Percentiles rank a stretch among this genome's conserved stretches.
phyloP scores from a whole-genome alignment of 2,329 filamentous ascomycete genomes.

The Curvularia sp. region DNA sequence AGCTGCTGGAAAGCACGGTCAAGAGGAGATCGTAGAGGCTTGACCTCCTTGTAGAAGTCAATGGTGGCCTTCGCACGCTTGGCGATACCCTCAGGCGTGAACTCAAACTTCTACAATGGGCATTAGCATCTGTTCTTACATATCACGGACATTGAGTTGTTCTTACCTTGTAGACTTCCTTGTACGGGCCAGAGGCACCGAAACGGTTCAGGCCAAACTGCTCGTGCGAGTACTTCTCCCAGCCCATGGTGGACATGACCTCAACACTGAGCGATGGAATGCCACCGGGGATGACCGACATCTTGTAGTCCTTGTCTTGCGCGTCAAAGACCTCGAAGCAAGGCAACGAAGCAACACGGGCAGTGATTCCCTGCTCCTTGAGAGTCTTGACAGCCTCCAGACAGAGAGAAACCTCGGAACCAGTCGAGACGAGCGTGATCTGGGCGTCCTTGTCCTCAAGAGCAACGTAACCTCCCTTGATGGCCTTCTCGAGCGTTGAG shows the following conservation, averaged over 20 bases:
- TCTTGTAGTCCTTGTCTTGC: slow-evolving; percentile 92
- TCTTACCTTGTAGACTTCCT: slow-evolving; percentile 88
- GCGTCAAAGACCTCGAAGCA: slow-evolving; percentile 97
- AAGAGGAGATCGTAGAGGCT: slow-evolving; percentile 85
- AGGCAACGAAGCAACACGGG: slow-evolving; percentile 92
- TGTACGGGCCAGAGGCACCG: slow-evolving; percentile 95
- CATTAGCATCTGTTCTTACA: slow-evolving; percentile 45
- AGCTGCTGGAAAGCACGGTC: slow-evolving; percentile 98
- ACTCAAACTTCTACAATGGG: slow-evolving; percentile 90
- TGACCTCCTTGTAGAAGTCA: slow-evolving; percentile 97
- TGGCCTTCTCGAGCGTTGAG: slow-evolving; percentile 85
- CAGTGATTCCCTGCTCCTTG: slow-evolving; percentile 83
- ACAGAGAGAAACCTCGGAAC: slow-evolving; percentile 93
- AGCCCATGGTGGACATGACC: slow-evolving; percentile 96
- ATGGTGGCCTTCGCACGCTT: slow-evolving; percentile 93
- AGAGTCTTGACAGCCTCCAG: slow-evolving; percentile 92
- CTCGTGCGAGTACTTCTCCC: slow-evolving; percentile 99
- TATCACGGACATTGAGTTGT: neutral
- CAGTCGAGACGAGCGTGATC: slow-evolving; percentile 90
- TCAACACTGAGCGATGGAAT: slow-evolving; percentile 93
- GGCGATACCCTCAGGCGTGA: slow-evolving; percentile 94
- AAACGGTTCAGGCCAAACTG: slow-evolving; percentile 99
- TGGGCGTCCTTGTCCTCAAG: slow-evolving; percentile 84
- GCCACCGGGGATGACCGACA: slow-evolving; percentile 90
- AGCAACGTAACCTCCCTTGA: slow-evolving; percentile 94